phyloP scores from a whole-genome alignment of 2,329 filamentous ascomycete species.

The Aspergillus sp. region DNA sequence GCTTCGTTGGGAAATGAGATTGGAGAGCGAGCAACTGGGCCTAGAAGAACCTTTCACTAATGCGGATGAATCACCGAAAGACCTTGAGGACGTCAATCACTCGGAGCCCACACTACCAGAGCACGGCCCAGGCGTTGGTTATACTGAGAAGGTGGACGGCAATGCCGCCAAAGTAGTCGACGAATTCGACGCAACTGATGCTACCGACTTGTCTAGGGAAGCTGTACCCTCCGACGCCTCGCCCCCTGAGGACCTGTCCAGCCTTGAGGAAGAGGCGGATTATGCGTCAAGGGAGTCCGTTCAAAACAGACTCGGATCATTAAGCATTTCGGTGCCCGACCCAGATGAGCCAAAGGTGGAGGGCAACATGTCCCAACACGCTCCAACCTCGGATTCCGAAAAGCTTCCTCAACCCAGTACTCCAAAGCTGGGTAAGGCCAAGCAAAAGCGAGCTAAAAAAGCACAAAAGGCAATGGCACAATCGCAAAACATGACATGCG shows the following conservation, averaged over 20 bases:
- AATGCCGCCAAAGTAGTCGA: not conserved
- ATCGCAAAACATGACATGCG: constrained; percentile 62
- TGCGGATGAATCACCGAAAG: not conserved
- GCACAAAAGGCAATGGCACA: constrained; percentile 31
- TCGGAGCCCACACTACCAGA: not conserved
- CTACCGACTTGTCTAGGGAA: not conserved
- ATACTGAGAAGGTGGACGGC: not conserved
- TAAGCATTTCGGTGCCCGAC: constrained; percentile 10
- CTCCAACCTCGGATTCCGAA: constrained; percentile 19
- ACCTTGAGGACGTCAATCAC: not conserved
- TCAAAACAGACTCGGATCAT: constrained; percentile 35
- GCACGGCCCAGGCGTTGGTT: not conserved
- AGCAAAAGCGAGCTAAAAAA: constrained; percentile 52
- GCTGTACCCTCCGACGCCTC: not conserved
- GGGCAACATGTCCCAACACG: constrained; percentile 14
- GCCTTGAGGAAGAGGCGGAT: constrained; percentile 27
- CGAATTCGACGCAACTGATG: not conserved
- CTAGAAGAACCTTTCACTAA: constrained; percentile 12
- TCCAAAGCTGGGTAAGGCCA: constrained; percentile 50
- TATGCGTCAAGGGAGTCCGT: constrained; percentile 45
- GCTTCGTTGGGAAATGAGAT: constrained; percentile 76
- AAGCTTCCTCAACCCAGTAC: constrained; percentile 16
- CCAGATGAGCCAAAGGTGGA: constrained; percentile 11
- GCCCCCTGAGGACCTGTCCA: not conserved
- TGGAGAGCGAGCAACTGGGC: constrained; percentile 63